Percentiles rank a stretch among this genome's conserved stretches.
Evolutionary conservation across 371 early-diverging fungal species (phyloP).

Genomic region (Haplosporangium sp.): DNA sequence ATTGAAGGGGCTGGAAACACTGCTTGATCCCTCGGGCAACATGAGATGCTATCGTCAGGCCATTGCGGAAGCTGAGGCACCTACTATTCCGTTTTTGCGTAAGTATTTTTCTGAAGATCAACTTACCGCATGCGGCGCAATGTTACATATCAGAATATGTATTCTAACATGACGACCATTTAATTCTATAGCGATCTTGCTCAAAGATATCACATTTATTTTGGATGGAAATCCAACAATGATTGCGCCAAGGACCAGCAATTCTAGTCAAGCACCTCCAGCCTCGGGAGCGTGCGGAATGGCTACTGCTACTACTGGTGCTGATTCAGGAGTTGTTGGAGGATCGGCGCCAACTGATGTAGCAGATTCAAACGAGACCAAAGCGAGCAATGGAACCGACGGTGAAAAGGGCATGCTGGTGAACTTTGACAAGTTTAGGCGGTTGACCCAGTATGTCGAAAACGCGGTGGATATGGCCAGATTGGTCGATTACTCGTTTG

Average conservation of each 20-base stretch:
- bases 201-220: constrained; percentile 67
- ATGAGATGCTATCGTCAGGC: constrained; percentile 61
- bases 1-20: constrained; percentile 53
- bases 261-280: not conserved
- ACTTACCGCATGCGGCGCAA: not conserved
- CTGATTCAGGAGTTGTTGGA: not conserved
- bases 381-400: not conserved
- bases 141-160: not conserved
- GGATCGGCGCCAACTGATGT: not conserved
- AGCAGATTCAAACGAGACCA: not conserved
- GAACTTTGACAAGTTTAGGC: constrained; percentile 67
- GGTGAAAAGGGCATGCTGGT: constrained; percentile 33
- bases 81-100: constrained; percentile 64
- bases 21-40: constrained; percentile 61
- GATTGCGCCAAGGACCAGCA: constrained; percentile 31
- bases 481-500: constrained; percentile 43
- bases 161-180: not conserved
- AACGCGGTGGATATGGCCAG: constrained; percentile 46
- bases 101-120: constrained; percentile 6
- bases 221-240: constrained; percentile 63
- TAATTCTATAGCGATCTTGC: constrained; percentile 54
- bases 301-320: not conserved
- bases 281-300: not conserved
- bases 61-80: constrained; percentile 43
- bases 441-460: constrained; percentile 51